phyloP scores from a whole-genome alignment of 2,329 filamentous ascomycete genomes.

The Penicillium janthinellum region DNA sequence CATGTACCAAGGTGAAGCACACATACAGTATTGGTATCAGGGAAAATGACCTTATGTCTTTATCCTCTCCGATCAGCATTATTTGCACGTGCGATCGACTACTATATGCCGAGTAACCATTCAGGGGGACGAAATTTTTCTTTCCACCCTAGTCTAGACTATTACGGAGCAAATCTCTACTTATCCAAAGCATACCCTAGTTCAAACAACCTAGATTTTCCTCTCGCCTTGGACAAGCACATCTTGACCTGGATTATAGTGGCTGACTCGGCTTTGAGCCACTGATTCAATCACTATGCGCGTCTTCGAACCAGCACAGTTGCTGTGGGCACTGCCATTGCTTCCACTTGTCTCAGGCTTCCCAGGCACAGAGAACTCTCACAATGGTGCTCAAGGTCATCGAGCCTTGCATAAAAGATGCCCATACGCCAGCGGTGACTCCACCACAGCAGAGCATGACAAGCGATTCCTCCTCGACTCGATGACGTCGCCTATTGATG shows the following conservation, averaged over 20 bases:
- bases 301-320: constrained; percentile 5
- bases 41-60: background rate
- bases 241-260: background rate
- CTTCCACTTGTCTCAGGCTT: constrained; percentile 12
- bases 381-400: constrained; percentile 9
- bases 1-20: background rate
- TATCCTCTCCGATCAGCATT: background rate
- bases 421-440: constrained; percentile 22
- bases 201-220: background rate
- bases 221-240: background rate
- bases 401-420: constrained; percentile 20
- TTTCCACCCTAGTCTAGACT: background rate
- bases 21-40: no score
- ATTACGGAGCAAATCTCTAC: background rate
- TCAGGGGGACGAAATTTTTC: constrained; percentile 14
- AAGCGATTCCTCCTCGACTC: constrained; percentile 29
- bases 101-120: constrained; percentile 3
- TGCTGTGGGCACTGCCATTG: constrained; percentile 17
- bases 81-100: constrained; percentile 3
- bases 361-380: constrained; percentile 6
- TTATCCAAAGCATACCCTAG: background rate
- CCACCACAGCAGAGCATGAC: constrained; percentile 12
- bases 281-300: constrained; percentile 10
- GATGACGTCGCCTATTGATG: constrained; percentile 29
- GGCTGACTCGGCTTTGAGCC: background rate